Evolutionary conservation across 1,284 basidiomycete genomes (phyloP), one percentile per base, ranked within the genome.

Genomic region (Pseudozyma sp.): DNA sequence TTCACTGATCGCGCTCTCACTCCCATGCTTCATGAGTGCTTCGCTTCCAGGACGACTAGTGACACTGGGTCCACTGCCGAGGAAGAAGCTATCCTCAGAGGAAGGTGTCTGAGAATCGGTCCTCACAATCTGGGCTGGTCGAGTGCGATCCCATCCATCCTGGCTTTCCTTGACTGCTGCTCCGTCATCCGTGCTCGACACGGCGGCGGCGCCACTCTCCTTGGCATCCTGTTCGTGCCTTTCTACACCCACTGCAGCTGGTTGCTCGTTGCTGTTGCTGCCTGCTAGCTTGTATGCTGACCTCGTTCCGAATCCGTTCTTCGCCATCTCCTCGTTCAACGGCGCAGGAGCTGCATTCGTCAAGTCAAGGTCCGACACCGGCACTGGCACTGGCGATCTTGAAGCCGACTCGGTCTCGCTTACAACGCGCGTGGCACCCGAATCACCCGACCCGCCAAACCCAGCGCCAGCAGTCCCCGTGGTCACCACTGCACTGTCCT

Each of bases 1-100:
- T n/a, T 74, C 71, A 40, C 71, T 74, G 34, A 66, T 64, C 13
- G 71, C 66, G 48, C 71, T 74, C 42, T 74, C 71, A 59, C 66
- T 74, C 10, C 71, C 71, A 45, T 74, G 66, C 56, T 69, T 74
- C 60, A 69, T 69, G 0, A 74, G 59, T 18, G 61, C 62, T 2
- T 61, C 66, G 39, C 71, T 74, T 1, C 56, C 71, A 7, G 72
- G 72, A 18, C 64, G 59, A 38, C 59, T 57, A 3, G 43, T 54
- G 34, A 38, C 56, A 57, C 67, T 70, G n/a, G 57, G 54, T 5
- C 67, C 69, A 52, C 64, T 74, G n/a, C 59, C 57, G 10, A 65
- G 47, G 52, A 68, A 65, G 47, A 62, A 60, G 18, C 69, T 69
- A 16, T 71, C 73, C 43, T 76, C 73, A 16, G 61, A 71, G 14